A percentile compares a stretch with the other conserved stretches of the same genome.
Evolutionary conservation across 805 yeast species (phyloP).

Genomic region (Suhomyces tanzawaensis): DNA sequence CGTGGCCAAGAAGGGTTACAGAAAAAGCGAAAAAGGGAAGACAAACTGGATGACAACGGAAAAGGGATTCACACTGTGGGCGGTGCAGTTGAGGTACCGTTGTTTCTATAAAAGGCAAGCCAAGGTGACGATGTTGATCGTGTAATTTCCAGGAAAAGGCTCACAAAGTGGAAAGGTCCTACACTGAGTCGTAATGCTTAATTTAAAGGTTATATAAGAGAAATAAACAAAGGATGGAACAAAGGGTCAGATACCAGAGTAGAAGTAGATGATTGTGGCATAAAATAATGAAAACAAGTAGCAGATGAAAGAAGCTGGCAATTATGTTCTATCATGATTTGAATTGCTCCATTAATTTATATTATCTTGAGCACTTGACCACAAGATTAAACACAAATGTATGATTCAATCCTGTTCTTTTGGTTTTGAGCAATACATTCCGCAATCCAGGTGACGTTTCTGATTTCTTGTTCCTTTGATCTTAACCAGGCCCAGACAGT

Average conservation of each 20-base stretch:
- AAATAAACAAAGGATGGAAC: slow-evolving; percentile 1
- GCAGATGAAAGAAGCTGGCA: too few species aligned
- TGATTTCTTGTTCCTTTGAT: slow-evolving; percentile 92
- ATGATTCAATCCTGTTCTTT: slow-evolving; percentile 87
- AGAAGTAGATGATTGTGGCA: too few species aligned
- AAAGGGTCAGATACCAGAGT: too few species aligned
- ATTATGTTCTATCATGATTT: too few species aligned
- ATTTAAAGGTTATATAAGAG: not conserved
- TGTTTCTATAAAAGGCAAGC: slow-evolving; percentile 41
- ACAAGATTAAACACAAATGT: slow-evolving; percentile 78
- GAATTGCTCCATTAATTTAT: too few species aligned
- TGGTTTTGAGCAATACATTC: slow-evolving; percentile 99
- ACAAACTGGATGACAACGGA: slow-evolving; percentile 4
- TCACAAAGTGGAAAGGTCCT: too few species aligned
- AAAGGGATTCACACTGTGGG: slow-evolving; percentile 29
- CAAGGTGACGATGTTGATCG: too few species aligned
- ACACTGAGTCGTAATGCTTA: too few species aligned
- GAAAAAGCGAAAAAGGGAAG: slow-evolving; percentile 1
- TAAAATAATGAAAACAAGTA: too few species aligned
- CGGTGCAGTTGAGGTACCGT: slow-evolving; percentile 46
- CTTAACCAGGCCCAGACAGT: slow-evolving; percentile 97
- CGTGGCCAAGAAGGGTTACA: too few species aligned
- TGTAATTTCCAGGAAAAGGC: too few species aligned
- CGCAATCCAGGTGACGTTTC: slow-evolving; percentile 99
- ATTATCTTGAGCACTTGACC: too few species aligned